Evolutionary conservation across 192 early-diverging fungal genomes (phyloP).

Genomic region (Gaertneriomyces semiglobifer): DNA sequence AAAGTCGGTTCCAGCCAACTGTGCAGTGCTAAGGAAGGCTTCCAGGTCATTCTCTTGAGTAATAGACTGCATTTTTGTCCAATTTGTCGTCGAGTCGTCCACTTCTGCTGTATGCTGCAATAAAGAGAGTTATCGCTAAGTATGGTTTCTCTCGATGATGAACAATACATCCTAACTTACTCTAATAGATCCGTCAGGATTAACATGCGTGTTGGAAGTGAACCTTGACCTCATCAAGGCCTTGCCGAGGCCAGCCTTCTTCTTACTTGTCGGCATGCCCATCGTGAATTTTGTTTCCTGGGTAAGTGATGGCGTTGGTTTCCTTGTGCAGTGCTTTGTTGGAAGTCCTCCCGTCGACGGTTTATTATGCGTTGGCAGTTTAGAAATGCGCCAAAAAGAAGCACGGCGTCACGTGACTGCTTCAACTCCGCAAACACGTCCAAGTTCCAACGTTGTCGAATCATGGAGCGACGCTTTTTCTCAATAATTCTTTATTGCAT

Average conservation of each 20-base stretch:
- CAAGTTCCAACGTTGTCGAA: no score
- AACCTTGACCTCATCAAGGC: conserved; percentile 47
- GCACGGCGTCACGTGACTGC: no score
- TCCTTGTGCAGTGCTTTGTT: no score
- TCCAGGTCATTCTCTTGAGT: conserved; percentile 97
- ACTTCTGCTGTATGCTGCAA: conserved; percentile 76
- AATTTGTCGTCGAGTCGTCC: conserved; percentile 72
- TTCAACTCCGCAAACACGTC: no score
- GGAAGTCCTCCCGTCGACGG: no score
- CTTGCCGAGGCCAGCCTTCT: conserved; percentile 45
- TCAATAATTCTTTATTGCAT: no score
- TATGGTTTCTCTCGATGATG: not conserved
- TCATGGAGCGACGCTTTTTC: no score
- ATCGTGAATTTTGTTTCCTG: conserved; percentile 1
- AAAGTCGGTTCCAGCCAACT: conserved; percentile 92
- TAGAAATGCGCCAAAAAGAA: no score
- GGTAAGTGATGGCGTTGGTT: no score
- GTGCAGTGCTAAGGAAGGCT: conserved; percentile 90
- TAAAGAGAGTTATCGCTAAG: not conserved
- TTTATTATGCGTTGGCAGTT: no score
- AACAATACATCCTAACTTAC: conserved; percentile 12
- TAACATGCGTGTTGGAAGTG: conserved; percentile 34
- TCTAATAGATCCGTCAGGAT: conserved; percentile 51
- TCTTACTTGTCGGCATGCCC: conserved; percentile 36
- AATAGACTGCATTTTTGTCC: conserved; percentile 88